Conservation (phyloP, 441 rosid species). For the Arabidopsis hybrid region DNA sequence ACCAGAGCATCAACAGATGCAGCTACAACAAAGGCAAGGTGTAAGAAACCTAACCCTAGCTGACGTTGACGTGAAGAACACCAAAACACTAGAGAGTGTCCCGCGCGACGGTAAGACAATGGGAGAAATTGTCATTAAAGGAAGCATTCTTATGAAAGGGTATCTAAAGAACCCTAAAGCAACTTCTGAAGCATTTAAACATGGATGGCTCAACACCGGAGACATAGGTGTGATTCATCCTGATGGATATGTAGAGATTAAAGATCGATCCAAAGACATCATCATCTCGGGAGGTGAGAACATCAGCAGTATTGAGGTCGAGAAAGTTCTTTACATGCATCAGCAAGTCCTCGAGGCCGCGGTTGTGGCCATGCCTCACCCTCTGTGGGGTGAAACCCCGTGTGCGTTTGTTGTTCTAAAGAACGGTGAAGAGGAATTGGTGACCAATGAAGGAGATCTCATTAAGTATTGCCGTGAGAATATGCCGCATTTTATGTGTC, state of each 20-base stretch:
- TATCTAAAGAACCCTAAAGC: constrained; percentile 1
- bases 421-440: neutral
- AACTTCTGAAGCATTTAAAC: neutral
- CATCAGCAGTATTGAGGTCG: neutral
- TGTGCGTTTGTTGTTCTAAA: neutral
- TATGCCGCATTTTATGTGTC: neutral
- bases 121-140: neutral
- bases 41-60: neutral
- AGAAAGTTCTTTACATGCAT: neutral
- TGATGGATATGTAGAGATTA: neutral
- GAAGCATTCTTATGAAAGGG: neutral
- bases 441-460: neutral
- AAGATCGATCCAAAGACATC: neutral
- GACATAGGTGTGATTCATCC: neutral
- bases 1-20: neutral
- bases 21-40: neutral
- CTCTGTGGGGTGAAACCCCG: neutral
- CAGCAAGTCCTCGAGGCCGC: neutral
- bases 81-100: neutral
- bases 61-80: neutral
- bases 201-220: neutral
- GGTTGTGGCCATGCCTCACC: neutral
- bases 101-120: neutral
- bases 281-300: neutral
- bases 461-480: neutral